A percentile compares a stretch with the other conserved stretches of the same genome.
Evolutionary conservation across 495 filamentous ascomycete genomes (phyloP).

Genomic region (Rusavskia elegans): DNA sequence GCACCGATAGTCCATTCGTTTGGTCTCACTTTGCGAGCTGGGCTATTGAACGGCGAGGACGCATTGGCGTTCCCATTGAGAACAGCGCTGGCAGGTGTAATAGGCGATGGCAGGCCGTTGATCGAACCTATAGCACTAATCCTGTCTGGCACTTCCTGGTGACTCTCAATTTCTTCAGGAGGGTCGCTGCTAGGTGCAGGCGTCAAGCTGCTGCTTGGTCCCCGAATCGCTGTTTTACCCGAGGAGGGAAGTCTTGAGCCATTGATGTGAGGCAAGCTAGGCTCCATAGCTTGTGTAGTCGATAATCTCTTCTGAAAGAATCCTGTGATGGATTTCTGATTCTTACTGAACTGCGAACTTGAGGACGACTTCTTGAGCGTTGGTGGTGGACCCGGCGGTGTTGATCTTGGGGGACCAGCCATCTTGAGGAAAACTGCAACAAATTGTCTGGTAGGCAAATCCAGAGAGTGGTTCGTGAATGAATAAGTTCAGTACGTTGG

Average conservation of each 20-base stretch:
- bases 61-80: conserved; percentile 5
- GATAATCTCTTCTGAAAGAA: conserved; percentile 63
- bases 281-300: conserved; percentile 23
- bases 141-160: conserved; percentile 7
- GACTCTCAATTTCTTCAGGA: conserved; percentile 15
- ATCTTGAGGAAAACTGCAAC: neutral
- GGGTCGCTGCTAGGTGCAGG: conserved; percentile 68
- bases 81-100: conserved; percentile 6
- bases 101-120: conserved; percentile 1
- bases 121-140: conserved; percentile 13
- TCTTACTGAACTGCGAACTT: conserved; percentile 41
- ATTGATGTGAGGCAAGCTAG: conserved; percentile 27
- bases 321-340: conserved; percentile 62
- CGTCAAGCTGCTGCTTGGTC: conserved; percentile 36
- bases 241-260: conserved; percentile 12
- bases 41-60: conserved; percentile 18
- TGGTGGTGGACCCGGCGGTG: conserved; percentile 21
- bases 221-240: conserved; percentile 21
- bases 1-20: too few relatives aligned
- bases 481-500: neutral
- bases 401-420: neutral
- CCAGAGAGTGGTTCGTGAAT: too few relatives aligned
- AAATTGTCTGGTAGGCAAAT: too few relatives aligned
- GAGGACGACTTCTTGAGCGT: conserved; percentile 28
- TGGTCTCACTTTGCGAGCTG: conserved; percentile 25